Conservation (phyloP, 306 rosid species). For the Alnus glutinosa region DNA sequence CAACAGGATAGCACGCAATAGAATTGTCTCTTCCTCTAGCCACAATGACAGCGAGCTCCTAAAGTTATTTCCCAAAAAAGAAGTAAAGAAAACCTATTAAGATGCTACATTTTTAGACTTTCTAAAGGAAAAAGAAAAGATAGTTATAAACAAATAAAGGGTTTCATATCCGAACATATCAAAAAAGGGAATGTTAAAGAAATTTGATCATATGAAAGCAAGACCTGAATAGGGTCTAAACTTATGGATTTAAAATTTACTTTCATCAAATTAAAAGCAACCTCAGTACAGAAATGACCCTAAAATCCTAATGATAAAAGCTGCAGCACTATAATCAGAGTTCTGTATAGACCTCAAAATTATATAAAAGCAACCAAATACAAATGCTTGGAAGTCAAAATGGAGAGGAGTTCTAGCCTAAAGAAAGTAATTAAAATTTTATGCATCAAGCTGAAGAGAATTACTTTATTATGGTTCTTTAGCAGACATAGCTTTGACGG, state of each 20-base stretch:
- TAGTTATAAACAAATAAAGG: neutral
- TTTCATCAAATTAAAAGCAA: neutral
- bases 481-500: too few species aligned
- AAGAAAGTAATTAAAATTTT: neutral
- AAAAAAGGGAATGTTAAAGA: neutral
- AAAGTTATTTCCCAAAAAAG: slow-evolving; percentile 26
- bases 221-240: neutral
- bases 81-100: slow-evolving; percentile 16
- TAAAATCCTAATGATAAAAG: neutral
- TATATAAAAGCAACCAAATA: neutral
- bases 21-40: slow-evolving; percentile 84
- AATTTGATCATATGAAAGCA: neutral
- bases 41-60: slow-evolving; percentile 92
- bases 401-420: neutral
- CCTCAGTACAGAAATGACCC: neutral
- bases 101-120: neutral
- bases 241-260: neutral
- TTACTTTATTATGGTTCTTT: too few species aligned
- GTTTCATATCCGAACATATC: neutral
- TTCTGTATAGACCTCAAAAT: neutral
- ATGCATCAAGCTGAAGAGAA: neutral
- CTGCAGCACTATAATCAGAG: neutral
- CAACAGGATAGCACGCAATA: slow-evolving; percentile 76
- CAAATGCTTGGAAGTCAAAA: neutral
- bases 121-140: neutral